These are phyloP conservation scores for Penicillium sp. DNA, from an alignment of 2,329 filamentous ascomycete species.

Conservation along the genomic window DNA sequence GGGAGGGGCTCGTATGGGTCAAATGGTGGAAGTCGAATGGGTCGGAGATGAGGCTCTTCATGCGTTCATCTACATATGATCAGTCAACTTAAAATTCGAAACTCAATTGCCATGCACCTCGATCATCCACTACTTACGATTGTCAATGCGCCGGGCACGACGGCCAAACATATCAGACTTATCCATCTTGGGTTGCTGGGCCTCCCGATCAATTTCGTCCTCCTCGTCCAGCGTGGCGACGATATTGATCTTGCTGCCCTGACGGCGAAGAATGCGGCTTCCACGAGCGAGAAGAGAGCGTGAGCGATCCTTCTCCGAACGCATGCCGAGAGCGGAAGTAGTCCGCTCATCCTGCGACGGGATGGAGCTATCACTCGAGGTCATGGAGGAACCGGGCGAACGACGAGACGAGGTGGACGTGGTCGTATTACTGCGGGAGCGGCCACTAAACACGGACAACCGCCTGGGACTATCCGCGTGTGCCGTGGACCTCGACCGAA, in stretches of 20 bases:
- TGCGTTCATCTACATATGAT: conserved; percentile 33
- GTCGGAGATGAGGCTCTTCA: conserved; percentile 56
- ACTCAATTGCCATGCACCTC: not conserved
- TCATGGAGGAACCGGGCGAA: conserved; percentile 47
- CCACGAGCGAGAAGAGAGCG: conserved; percentile 44
- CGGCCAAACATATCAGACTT: conserved; percentile 35
- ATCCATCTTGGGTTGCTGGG: conserved; percentile 24
- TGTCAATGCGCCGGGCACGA: conserved; percentile 32
- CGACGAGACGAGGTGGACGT: conserved; percentile 51
- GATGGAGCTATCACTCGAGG: conserved; percentile 33
- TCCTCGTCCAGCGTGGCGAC: conserved; percentile 42
- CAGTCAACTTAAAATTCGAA: not conserved
- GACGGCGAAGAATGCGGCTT: conserved; percentile 47
- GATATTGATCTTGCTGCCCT: conserved; percentile 48
- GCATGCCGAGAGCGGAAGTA: conserved; percentile 25
- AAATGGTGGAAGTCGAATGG: conserved; percentile 66
- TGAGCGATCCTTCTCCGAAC: conserved; percentile 37
- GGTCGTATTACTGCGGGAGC: conserved; percentile 46
- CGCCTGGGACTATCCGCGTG: conserved; percentile 39
- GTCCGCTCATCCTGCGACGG: conserved; percentile 35
- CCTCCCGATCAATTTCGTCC: conserved; percentile 35
- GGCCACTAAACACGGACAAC: conserved; percentile 40
- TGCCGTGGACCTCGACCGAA: conserved; percentile 37
- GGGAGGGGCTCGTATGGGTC: conserved; percentile 56
- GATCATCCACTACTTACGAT: conserved; percentile 33